A percentile compares a stretch with the other conserved stretches of the same genome.
These are phyloP conservation scores for Scheffersomyces amazonensis DNA, from an alignment of 805 yeast genomes.

Conservation along the genomic window DNA sequence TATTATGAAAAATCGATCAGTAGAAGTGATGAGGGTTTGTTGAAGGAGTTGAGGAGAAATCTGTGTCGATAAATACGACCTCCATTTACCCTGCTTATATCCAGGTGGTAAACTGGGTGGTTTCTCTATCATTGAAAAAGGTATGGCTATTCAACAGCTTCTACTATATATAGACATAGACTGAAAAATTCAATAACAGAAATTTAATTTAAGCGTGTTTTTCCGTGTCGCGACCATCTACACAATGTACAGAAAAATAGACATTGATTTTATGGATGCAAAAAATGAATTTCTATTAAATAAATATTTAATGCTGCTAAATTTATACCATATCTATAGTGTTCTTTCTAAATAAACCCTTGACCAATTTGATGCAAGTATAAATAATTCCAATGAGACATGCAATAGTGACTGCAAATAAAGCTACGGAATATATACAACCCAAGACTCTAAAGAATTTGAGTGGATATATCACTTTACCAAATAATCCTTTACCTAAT, in stretches of 20 bases:
- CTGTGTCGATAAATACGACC: slow-evolving; percentile 26
- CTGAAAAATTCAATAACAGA: no score
- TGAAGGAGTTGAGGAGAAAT: slow-evolving; percentile 13
- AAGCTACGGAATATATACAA: slow-evolving; percentile 54
- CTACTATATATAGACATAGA: no score
- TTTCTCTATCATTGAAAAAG: slow-evolving; percentile 1
- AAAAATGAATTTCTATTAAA: no score
- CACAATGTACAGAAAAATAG: no score
- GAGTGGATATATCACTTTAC: slow-evolving; percentile 22
- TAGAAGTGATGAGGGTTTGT: slow-evolving; percentile 7
- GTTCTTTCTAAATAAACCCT: background rate
- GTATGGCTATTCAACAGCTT: no score
- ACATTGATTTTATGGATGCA: background rate
- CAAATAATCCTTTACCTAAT: slow-evolving; percentile 43
- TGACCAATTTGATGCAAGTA: slow-evolving; percentile 2
- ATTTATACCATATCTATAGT: background rate
- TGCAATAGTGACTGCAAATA: slow-evolving; percentile 41
- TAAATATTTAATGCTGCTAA: background rate
- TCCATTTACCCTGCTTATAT: slow-evolving; percentile 26
- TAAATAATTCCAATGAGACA: slow-evolving; percentile 30
- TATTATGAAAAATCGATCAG: slow-evolving; percentile 19
- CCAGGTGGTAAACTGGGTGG: slow-evolving; percentile 17
- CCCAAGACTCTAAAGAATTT: slow-evolving; percentile 61
- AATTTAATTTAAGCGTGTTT: no score
- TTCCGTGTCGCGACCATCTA: no score